Percentiles rank a stretch among this genome's conserved stretches.
Evolutionary conservation across 306 rosid genomes (phyloP).

Genomic region (Hylodesmum podocarpum): DNA sequence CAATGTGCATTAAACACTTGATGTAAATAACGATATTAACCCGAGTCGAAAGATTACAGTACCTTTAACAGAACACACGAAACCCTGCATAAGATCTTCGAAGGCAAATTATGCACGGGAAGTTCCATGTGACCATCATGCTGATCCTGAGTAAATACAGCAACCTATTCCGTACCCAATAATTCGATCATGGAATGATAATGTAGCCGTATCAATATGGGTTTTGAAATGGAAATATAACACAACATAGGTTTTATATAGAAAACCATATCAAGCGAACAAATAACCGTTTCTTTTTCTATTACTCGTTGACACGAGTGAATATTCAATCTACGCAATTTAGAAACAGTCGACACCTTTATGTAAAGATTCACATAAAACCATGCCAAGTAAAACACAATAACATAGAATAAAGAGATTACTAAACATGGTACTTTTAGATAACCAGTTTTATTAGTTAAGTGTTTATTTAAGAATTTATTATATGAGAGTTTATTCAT

Average conservation of each 20-base stretch:
- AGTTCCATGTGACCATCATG: conserved; percentile 42
- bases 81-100: conserved; percentile 67
- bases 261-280: conserved; percentile 26
- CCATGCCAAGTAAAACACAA: background rate
- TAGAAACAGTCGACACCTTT: background rate
- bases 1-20: background rate
- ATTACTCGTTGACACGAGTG: background rate
- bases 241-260: background rate
- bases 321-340: background rate
- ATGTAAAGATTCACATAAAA: background rate
- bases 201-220: too few relatives aligned
- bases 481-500: background rate
- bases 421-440: background rate
- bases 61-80: conserved; percentile 55
- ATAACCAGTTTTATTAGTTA: background rate
- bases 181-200: background rate
- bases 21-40: background rate
- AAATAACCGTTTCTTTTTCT: background rate
- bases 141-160: conserved; percentile 34
- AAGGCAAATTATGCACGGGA: conserved; percentile 53
- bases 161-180: conserved; percentile 47
- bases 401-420: background rate
- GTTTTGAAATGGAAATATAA: too few relatives aligned
- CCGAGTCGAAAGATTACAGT: background rate
- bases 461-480: background rate